Conservation (phyloP, 306 rosid genomes). For the Cucumis cinereus region DNA sequence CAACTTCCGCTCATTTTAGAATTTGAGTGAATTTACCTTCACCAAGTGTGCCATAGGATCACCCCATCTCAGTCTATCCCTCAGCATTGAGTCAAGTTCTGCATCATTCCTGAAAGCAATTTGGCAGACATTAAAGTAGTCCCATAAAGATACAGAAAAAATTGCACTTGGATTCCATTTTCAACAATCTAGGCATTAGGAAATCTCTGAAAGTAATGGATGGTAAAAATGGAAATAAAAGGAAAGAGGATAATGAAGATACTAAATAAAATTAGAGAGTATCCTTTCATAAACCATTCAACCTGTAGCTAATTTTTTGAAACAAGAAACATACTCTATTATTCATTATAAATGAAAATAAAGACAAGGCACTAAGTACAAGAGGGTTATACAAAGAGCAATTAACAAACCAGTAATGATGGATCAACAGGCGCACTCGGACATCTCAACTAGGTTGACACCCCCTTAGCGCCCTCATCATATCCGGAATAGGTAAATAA, state of each 20-base stretch:
- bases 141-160: background rate
- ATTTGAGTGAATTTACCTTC: conserved; percentile 39
- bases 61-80: conserved; percentile 76
- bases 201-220: background rate
- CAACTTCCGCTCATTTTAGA: conserved; percentile 4
- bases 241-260: background rate
- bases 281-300: background rate
- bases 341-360: too few species aligned
- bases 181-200: background rate
- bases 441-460: too few species aligned
- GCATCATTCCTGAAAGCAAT: conserved; percentile 65
- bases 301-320: background rate
- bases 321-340: too few species aligned
- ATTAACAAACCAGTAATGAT: too few species aligned
- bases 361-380: too few species aligned
- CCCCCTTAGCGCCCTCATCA: too few species aligned
- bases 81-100: conserved; percentile 61
- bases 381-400: too few species aligned
- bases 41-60: conserved; percentile 96
- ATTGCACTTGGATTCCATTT: background rate
- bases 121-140: background rate
- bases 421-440: too few species aligned
- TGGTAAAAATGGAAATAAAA: background rate
- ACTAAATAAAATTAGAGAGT: background rate
- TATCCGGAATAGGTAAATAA: too few species aligned